Evolutionary conservation across 169 alveolate genomes (phyloP).

Genomic region (Theileria equi): DNA sequence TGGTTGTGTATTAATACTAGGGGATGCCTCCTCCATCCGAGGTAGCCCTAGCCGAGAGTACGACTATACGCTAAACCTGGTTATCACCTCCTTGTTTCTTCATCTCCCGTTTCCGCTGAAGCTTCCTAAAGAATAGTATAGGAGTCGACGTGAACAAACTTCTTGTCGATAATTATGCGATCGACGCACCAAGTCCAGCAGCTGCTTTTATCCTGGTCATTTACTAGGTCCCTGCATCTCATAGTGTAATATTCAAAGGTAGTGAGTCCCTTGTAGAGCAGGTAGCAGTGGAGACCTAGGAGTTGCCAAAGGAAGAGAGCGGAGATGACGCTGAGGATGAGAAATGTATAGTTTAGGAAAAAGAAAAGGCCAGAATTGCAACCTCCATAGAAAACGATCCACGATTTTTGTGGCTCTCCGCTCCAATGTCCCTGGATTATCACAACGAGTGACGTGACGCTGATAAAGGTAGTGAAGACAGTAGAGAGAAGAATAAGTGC

Average conservation of each 20-base stretch:
- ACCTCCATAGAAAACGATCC: conserved; percentile 46
- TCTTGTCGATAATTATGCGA: background rate
- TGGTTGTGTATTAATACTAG: too few relatives aligned
- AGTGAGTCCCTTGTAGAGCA: conserved; percentile 61
- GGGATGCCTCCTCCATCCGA: too few relatives aligned
- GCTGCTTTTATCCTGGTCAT: too few relatives aligned
- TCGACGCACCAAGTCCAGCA: too few relatives aligned
- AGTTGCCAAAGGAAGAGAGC: conserved; percentile 62
- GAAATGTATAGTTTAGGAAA: conserved; percentile 17
- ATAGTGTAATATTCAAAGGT: conserved; percentile 67
- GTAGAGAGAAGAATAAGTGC: conserved; percentile 18
- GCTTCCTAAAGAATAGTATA: background rate
- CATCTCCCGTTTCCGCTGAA: conserved; percentile 28
- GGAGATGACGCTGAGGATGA: conserved; percentile 19
- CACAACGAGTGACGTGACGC: background rate
- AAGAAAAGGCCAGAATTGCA: conserved; percentile 45
- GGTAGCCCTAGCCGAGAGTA: too few relatives aligned
- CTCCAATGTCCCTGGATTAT: background rate
- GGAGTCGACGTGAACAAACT: too few relatives aligned
- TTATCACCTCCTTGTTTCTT: conserved; percentile 14
- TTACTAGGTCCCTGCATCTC: conserved; percentile 32
- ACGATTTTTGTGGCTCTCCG: background rate
- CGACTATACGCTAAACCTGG: too few relatives aligned
- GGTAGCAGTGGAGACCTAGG: conserved; percentile 61
- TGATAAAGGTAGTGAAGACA: background rate